phyloP scores from a whole-genome alignment of 257 asterid species.

The Penstemon newberryi region DNA sequence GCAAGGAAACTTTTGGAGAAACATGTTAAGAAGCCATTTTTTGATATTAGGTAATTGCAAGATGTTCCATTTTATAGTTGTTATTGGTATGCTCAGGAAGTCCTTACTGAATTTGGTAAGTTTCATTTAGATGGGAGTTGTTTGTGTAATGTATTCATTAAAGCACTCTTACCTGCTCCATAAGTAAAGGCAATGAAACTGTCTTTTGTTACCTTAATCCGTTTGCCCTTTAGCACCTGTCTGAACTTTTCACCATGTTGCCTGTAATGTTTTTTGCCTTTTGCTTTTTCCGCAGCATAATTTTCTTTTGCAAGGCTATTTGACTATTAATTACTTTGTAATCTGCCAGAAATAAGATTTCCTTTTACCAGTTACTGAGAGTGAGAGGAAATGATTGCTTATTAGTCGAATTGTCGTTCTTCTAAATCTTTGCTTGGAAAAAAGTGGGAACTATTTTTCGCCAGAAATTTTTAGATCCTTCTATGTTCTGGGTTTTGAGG shows the following conservation, averaged over 20 bases:
- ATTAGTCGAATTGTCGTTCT: not conserved
- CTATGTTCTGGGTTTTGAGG: not conserved
- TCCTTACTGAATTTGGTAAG: not conserved
- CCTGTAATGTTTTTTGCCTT: not conserved
- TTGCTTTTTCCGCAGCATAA: not conserved
- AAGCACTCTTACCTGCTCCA: constrained; percentile 4
- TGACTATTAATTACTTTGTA: not conserved
- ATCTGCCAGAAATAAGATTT: not conserved
- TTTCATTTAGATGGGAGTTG: not conserved
- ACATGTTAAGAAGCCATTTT: constrained; percentile 85
- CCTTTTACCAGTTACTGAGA: not conserved
- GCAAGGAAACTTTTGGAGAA: constrained; percentile 98
- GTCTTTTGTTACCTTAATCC: not conserved
- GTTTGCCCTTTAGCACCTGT: not conserved
- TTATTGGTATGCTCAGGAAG: constrained; percentile 1
- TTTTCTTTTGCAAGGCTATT: constrained; percentile 1
- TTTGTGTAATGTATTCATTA: constrained; percentile 2
- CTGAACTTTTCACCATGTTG: not conserved
- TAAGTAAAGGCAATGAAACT: not conserved
- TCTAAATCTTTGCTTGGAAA: constrained; percentile 7
- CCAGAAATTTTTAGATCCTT: not conserved
- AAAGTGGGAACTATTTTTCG: not conserved
- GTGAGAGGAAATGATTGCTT: constrained; percentile 1
- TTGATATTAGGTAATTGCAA: constrained; percentile 68
- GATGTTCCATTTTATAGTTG: not conserved